phyloP scores from a whole-genome alignment of 2,329 filamentous ascomycete species.

The Chaetomiaceae sp. region DNA sequence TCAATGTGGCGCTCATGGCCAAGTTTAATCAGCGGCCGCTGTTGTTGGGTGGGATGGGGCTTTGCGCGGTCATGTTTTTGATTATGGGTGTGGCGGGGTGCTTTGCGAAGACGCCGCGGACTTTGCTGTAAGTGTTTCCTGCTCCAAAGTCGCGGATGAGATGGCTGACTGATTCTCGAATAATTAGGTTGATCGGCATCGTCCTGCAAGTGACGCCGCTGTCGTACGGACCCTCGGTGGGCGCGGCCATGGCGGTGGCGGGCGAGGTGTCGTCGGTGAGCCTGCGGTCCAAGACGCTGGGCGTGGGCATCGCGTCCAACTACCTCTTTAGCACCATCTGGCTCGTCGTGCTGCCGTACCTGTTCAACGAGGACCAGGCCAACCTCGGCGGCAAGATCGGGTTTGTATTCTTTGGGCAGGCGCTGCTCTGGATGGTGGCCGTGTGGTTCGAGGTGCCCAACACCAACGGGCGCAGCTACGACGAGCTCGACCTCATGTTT shows the following conservation, averaged over 20 bases:
- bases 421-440: not conserved
- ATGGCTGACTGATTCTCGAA: no score
- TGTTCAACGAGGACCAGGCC: conserved; percentile 10
- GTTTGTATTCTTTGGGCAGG: conserved; percentile 4
- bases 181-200: conserved; percentile 24
- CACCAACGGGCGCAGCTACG: conserved; percentile 4
- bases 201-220: conserved; percentile 3
- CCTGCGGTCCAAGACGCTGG: conserved; percentile 8
- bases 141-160: no score
- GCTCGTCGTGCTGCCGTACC: conserved; percentile 7
- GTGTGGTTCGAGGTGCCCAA: conserved; percentile 5
- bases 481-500: conserved; percentile 9
- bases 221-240: conserved; percentile 21
- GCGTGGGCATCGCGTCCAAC: not conserved
- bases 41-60: conserved; percentile 21
- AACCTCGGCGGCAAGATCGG: conserved; percentile 10
- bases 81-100: conserved; percentile 25
- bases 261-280: conserved; percentile 10
- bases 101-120: conserved; percentile 15
- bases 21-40: conserved; percentile 23
- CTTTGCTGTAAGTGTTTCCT: no score
- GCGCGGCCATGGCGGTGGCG: conserved; percentile 14
- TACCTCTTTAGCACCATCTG: not conserved
- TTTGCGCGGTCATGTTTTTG: conserved; percentile 22
- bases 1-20: conserved; percentile 25